Conservation (phyloP, 148 eudicot genomes). For the Pharnaceum exiguum region DNA sequence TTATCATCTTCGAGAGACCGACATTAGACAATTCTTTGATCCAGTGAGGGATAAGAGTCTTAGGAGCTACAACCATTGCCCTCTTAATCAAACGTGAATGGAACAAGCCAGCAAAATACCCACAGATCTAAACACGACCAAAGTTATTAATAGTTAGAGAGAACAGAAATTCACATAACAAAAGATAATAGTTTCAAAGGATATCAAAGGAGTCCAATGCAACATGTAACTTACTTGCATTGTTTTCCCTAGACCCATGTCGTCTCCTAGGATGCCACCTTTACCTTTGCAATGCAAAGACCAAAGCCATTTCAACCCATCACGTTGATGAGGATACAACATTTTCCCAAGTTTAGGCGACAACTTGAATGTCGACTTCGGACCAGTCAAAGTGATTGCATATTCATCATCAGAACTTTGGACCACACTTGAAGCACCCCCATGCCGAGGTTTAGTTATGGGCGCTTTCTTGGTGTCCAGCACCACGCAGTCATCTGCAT, state of each 20-base stretch:
- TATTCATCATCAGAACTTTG: slow-evolving; percentile 28
- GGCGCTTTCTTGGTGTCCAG: slow-evolving; percentile 29
- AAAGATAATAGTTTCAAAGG: neutral
- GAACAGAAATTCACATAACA: neutral
- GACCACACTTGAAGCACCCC: slow-evolving; percentile 29
- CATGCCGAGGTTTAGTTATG: slow-evolving; percentile 18
- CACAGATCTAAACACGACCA: slow-evolving; percentile 55
- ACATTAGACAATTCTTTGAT: slow-evolving; percentile 76
- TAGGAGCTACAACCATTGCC: slow-evolving; percentile 86
- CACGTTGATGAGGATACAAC: slow-evolving; percentile 94
- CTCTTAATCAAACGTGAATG: slow-evolving; percentile 64
- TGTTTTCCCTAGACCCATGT: slow-evolving; percentile 98
- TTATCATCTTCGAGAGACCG: slow-evolving; percentile 69
- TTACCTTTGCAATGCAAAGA: slow-evolving; percentile 88
- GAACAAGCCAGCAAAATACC: slow-evolving; percentile 82
- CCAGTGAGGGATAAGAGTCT: slow-evolving; percentile 95
- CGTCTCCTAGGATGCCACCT: slow-evolving; percentile 97
- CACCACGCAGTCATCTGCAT: slow-evolving; percentile 52
- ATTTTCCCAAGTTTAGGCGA: slow-evolving; percentile 61
- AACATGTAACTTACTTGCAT: slow-evolving; percentile 94
- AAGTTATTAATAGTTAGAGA: neutral
- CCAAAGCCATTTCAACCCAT: slow-evolving; percentile 98
- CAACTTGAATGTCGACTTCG: slow-evolving; percentile 44
- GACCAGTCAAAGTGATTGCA: slow-evolving; percentile 40
- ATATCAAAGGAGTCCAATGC: neutral